Evolutionary conservation across 768 basidiomycete genomes (phyloP), one percentile per base, ranked within the genome.

Genomic region (Cubamyces lactineus): DNA sequence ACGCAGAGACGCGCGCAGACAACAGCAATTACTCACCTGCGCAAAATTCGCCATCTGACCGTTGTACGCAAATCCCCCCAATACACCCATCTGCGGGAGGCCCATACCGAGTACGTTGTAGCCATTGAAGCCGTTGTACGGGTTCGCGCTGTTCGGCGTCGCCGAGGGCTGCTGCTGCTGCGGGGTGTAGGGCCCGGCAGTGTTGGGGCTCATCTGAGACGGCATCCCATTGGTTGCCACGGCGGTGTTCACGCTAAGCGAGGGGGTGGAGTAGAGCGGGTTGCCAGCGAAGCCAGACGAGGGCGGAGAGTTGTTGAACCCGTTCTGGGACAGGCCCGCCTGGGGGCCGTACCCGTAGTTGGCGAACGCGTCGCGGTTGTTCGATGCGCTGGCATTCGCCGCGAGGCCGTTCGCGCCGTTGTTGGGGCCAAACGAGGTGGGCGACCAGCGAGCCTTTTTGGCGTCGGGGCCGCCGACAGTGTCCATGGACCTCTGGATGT

Each of bases 391-490:
- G 43, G 75, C 73, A 59, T 76, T 75, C 49, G 79, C 71, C 67
- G 80, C 76, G 71, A 72, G 80, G 56, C 77, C 78, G 58, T 74
- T 76, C 21, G 72, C 65, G 47, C 74, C 71, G 61, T 72, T 73
- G 30, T 73, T 68, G 55, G 73, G 71, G 30, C 70, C 73, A 67
- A 78, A 77, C 24, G 80, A 85, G 53, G 82, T 86, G 54, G 91
- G 89, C 28, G 90, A 92, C 92, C 92, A 93, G 67, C 92, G 89
- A 60, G 92, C 87, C 77, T 94, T 94, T 84, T 94, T 94, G 57
- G 88, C 82, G 76, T 92, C 91, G 66, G 89, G 90, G 70, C 89
- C 91, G 69, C 86, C 87, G 67, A 86, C 82, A 73, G 88, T 73
- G 76, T 94, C 93, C 85, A 94, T 92, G 55, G 92, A 87, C 77